phyloP scores from a whole-genome alignment of 306 rosid genomes.

The Ziziphus jujuba region DNA sequence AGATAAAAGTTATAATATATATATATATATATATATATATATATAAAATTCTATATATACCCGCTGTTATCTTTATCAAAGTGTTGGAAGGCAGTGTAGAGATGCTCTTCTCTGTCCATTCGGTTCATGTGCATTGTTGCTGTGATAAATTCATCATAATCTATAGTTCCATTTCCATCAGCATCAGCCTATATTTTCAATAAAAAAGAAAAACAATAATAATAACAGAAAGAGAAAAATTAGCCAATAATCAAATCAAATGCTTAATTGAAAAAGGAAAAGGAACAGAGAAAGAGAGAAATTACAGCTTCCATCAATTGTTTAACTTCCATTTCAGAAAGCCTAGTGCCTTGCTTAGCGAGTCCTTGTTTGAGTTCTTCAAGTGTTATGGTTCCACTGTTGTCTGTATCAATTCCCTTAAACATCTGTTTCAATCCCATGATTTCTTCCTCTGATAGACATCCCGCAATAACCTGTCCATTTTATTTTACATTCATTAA shows the following conservation, averaged over 20 bases:
- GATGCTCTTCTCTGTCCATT: conserved; percentile 92
- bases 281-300: neutral
- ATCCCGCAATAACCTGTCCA: conserved; percentile 84
- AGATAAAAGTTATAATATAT: neutral
- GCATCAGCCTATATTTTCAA: conserved; percentile 75
- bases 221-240: neutral
- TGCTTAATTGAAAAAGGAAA: neutral
- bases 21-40: too few species aligned
- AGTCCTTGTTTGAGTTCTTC: conserved; percentile 98
- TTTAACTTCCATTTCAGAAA: conserved; percentile 77
- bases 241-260: neutral
- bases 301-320: conserved; percentile 95
- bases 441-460: conserved; percentile 97
- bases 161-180: conserved; percentile 94
- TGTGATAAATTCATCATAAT: conserved; percentile 94
- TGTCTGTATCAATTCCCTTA: conserved; percentile 81
- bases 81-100: conserved; percentile 94
- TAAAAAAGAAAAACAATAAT: too few species aligned
- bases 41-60: conserved; percentile 31
- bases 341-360: conserved; percentile 88
- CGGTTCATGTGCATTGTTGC: conserved; percentile 97
- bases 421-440: conserved; percentile 97
- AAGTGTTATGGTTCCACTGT: conserved; percentile 92
- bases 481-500: neutral
- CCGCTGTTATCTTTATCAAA: conserved; percentile 96